Base-by-base conservation (phyloP, 768 basidiomycete species). In the Collybia sordida region DNA sequence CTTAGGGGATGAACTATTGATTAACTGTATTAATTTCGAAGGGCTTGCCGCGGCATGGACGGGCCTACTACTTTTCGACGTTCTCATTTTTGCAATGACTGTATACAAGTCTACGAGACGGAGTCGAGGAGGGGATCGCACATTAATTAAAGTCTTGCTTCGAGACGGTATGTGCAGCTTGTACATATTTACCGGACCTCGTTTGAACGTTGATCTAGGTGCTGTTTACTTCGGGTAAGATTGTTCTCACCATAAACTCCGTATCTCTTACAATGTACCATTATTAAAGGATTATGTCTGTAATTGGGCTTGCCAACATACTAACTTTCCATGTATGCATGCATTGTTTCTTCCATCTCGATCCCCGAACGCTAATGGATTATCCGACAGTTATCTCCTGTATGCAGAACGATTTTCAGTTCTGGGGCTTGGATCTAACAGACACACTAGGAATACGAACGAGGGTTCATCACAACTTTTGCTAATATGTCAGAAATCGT, bases 221-320 rank as follows among this genome's bases (percentile, higher is more conserved):
- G 62, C 69, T 12, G 56, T 74, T 7, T 77, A 77, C 56, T 77
- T 74, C 55, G 72, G 63, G 75, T 74, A 46, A 46, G 64, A 8
- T 31, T 24, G 36, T 24, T 7, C 14, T 17, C 1, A 14, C 4
- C 9, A 12, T 42, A 4, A 5, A 8, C n/a, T 14, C 28, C 24
- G 21, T n/a, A 19, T 6, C n/a, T 6, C 14, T 31, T 34, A 23
- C 23, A 28, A 34, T 25, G 34, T n/a, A 27, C 12, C 28, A 3
- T 9, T 22, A 12, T 48, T 42, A 3, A 27, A 65, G 64, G 17
- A 59, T 62, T 42, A 63, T 65, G 59, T 57, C 57, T 12, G 22
- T 51, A 7, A 47, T 52, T 6, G 49, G 52, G 17, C 50, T 63
- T 9, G 38, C 49, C 6, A 61, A 62, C 36, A 62, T 65, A 1